Evolutionary conservation across 2,329 filamentous ascomycete genomes (phyloP), one percentile per base, ranked within the genome.

Genomic region (Phyllosticta paracitricarpa): DNA sequence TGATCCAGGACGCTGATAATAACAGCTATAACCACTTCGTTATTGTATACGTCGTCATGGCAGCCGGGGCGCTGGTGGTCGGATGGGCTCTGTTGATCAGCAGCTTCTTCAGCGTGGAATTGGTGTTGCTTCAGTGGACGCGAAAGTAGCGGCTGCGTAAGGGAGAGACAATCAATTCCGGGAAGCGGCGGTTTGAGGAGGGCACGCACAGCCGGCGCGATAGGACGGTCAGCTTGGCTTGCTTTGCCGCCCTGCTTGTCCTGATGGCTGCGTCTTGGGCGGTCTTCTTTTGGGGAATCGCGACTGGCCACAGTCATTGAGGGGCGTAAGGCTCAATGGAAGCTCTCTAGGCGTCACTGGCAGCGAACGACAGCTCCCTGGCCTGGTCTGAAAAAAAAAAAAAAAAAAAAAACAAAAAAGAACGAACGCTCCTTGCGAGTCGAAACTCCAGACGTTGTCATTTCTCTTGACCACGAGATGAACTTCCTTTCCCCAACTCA

Each of bases 201-300:
- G 71, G 72, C 0, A 69, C 70, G 0, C 68, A 70, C 52, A 70
- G 68, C 2, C 63, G 64, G 1, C 72, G 74, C 58, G 82, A 80
- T 54, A 72, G 68, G 58, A 68, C 64, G 58, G 9, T 80, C 76
- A 61, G 59, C 12, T 63, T 76, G 40, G 62, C 66, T 10, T 79
- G 78, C 61, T 81, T 84, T 58, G 68, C 64, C 1, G 68, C 71
- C 0, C 65, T 84, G 1, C 65, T 79, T 0, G 24, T 80, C 2
- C 64, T 85, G 52, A 76, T 82, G 0, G 35, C 82, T 10, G 83
- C 83, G 0, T 74, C 74, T 2, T 84, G 82, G 80, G 70, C 66
- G 8, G 82, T 81, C 0, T 86, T 84, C 67, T 83, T 85, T 63
- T 86, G 82, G 82, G 83, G 83, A 8, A 77, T 82, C 2, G 80